phyloP scores from a whole-genome alignment of 345 rosid genomes.

The Eucalyptus victrix region DNA sequence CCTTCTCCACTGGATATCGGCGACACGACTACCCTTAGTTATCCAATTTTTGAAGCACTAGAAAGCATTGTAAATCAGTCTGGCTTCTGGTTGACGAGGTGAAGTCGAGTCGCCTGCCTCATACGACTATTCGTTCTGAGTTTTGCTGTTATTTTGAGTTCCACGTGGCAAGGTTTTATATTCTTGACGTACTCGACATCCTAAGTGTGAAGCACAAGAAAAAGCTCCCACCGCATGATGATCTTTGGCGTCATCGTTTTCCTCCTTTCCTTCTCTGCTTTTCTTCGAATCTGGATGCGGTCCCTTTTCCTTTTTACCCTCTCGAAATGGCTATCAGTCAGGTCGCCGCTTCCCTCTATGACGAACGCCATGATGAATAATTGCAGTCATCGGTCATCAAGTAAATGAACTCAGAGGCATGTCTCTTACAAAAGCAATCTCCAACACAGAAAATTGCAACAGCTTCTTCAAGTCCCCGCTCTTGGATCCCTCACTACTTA shows the following conservation, averaged over 20 bases:
- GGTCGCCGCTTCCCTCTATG: not conserved
- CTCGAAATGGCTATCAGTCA: not conserved
- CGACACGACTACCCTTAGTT: not conserved
- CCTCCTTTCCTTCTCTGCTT: not conserved
- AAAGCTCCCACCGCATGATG: not conserved
- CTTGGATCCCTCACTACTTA: not conserved
- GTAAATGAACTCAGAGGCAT: not conserved
- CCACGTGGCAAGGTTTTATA: not conserved
- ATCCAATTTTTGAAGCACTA: not conserved
- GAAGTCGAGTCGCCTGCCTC: not conserved
- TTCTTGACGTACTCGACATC: not conserved
- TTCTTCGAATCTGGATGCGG: not conserved
- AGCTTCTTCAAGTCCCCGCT: not conserved
- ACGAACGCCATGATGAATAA: not conserved
- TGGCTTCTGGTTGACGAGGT: not conserved
- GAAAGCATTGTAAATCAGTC: not conserved
- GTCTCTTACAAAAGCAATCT: not conserved
- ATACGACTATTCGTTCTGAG: not conserved
- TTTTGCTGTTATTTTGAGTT: not conserved
- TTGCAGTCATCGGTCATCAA: not conserved
- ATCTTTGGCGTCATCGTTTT: not conserved
- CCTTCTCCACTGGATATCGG: not conserved
- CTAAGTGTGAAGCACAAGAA: not conserved
- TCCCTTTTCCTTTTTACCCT: not conserved
- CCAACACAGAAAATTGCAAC: not conserved